These are phyloP conservation scores for Aspergillus ruber DNA, from an alignment of 2,329 filamentous ascomycete genomes.

Conservation along the genomic window DNA sequence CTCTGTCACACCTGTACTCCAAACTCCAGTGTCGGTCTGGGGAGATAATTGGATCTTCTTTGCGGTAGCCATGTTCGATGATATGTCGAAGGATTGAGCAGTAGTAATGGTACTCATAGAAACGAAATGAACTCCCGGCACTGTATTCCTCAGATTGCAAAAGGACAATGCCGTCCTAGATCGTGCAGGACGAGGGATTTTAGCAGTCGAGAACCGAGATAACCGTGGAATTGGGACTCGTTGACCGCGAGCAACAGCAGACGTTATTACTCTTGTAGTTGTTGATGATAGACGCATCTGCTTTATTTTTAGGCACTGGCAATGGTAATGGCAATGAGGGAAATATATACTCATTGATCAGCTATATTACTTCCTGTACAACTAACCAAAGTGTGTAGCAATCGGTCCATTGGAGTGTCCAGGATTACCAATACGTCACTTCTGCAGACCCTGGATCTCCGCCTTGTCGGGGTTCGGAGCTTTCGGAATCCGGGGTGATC, in stretches of 20 bases:
- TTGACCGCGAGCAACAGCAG: neutral
- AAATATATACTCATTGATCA: neutral
- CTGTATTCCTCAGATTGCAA: neutral
- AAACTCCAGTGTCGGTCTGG: conserved; percentile 39
- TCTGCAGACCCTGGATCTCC: too few relatives aligned
- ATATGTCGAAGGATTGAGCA: neutral
- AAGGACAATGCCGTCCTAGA: neutral
- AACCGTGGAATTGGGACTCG: neutral
- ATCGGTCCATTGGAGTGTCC: neutral
- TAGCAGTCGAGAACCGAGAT: neutral
- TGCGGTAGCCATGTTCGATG: conserved; percentile 43
- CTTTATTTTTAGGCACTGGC: neutral
- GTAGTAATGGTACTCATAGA: neutral
- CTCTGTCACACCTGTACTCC: conserved; percentile 42
- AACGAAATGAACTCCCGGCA: neutral
- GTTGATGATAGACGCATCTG: neutral
- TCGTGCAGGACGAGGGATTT: neutral
- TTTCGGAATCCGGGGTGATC: neutral
- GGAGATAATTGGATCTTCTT: conserved; percentile 40
- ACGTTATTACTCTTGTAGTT: neutral
- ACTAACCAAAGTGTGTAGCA: too few relatives aligned
- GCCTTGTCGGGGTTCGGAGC: neutral
- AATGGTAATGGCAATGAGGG: neutral
- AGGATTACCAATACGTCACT: neutral
- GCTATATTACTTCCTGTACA: too few relatives aligned